These are phyloP conservation scores for Blastobotrys buckinghamii DNA, from an alignment of 1,139 yeast species.

Conservation along the genomic window DNA sequence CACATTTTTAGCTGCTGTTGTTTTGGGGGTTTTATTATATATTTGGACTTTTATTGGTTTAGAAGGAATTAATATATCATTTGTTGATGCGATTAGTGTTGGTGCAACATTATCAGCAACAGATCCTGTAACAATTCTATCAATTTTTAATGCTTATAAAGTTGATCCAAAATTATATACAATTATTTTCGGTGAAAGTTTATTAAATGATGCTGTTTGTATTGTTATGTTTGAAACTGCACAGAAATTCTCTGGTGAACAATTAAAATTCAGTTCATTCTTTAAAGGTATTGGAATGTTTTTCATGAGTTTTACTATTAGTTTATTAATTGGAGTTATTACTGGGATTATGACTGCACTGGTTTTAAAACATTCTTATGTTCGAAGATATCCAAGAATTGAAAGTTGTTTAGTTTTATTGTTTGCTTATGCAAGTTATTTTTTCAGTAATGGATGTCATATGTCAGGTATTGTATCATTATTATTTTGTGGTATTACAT, in stretches of 20 bases:
- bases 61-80: conserved; percentile 81
- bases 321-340: conserved; percentile 84
- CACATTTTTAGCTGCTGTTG: conserved; percentile 85
- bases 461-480: conserved; percentile 98
- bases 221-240: conserved; percentile 99
- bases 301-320: conserved; percentile 86
- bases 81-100: conserved; percentile 93
- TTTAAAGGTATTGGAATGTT: conserved; percentile 94
- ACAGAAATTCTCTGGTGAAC: conserved; percentile 88
- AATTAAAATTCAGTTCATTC: conserved; percentile 65
- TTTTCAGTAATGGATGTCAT: conserved; percentile 97
- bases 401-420: conserved; percentile 89
- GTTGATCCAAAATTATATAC: conserved; percentile 97
- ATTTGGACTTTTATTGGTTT: conserved; percentile 90
- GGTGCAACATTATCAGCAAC: conserved; percentile 98
- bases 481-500: conserved; percentile 90
- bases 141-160: conserved; percentile 94
- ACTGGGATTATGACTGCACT: conserved; percentile 88
- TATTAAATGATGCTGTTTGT: conserved; percentile 94
- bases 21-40: conserved; percentile 75
- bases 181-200: conserved; percentile 92
- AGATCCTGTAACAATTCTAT: conserved; percentile 94
- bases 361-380: conserved; percentile 84
- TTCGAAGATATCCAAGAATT: conserved; percentile 89
- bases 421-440: conserved; percentile 93